Percentiles rank a stretch among this genome's conserved stretches.
These are phyloP conservation scores for Candida sphagnicola DNA, from an alignment of 805 yeast genomes.

Conservation along the genomic window DNA sequence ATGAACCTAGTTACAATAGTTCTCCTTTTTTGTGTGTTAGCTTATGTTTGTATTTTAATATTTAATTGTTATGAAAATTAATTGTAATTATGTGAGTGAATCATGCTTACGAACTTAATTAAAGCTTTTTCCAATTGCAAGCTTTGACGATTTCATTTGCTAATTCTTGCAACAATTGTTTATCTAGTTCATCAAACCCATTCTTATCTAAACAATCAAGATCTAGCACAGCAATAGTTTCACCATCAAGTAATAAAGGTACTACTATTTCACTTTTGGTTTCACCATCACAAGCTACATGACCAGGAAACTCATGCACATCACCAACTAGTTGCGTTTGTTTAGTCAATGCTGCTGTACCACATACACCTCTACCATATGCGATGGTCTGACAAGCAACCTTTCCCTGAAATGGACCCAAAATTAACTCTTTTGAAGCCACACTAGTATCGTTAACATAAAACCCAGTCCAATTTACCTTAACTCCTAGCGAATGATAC, in stretches of 20 bases:
- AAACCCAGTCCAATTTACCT: slow-evolving; percentile 93
- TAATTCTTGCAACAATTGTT: slow-evolving; percentile 53
- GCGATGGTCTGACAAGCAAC: slow-evolving; percentile 88
- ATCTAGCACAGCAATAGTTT: slow-evolving; percentile 74
- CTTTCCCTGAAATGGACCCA: slow-evolving; percentile 96
- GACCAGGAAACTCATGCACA: slow-evolving; percentile 81
- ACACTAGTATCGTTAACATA: slow-evolving; percentile 50
- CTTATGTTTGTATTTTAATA: neutral
- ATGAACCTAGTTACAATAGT: neutral
- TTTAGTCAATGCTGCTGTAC: slow-evolving; percentile 62
- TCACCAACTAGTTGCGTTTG: slow-evolving; percentile 72
- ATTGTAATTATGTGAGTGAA: neutral
- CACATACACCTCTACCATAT: slow-evolving; percentile 89
- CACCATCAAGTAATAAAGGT: slow-evolving; percentile 51
- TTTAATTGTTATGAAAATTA: neutral
- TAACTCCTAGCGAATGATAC: slow-evolving; percentile 54
- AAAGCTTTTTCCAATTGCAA: slow-evolving; percentile 43
- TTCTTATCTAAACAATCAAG: slow-evolving; percentile 65
- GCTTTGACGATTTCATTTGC: slow-evolving; percentile 48
- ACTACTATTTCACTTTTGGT: slow-evolving; percentile 92
- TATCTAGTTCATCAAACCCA: slow-evolving; percentile 70
- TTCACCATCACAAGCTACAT: slow-evolving; percentile 96
- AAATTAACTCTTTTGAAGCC: slow-evolving; percentile 44
- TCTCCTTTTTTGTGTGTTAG: neutral
- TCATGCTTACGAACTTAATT: no score